Percentiles rank a stretch among this genome's conserved stretches.
Conservation (phyloP, 345 rosid species). For the Excoecaria cochinchinensis region DNA sequence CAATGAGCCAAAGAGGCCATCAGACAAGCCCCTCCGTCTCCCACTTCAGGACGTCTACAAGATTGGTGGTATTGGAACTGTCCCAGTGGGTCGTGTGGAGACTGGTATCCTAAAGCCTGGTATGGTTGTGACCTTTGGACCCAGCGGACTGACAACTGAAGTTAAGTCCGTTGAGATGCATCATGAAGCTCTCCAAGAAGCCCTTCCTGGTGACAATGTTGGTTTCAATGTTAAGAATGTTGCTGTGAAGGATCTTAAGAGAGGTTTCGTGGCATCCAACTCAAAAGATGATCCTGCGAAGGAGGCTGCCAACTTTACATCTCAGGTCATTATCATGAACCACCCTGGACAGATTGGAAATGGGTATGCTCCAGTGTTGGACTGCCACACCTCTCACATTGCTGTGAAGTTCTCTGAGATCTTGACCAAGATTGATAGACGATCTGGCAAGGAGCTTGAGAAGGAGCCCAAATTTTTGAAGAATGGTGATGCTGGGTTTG, state of each 20-base stretch:
- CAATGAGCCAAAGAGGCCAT: slow-evolving; percentile 21
- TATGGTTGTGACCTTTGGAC: slow-evolving; percentile 21
- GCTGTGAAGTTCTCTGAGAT: slow-evolving; percentile 64
- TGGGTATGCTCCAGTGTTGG: slow-evolving; percentile 54
- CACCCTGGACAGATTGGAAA: slow-evolving; percentile 65
- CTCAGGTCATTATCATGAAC: slow-evolving; percentile 65
- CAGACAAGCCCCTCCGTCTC: slow-evolving; percentile 24
- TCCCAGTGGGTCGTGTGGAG: slow-evolving; percentile 24
- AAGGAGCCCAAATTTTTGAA: slow-evolving; percentile 69
- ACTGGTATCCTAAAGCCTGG: slow-evolving; percentile 18
- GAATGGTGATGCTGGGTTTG: slow-evolving; percentile 55
- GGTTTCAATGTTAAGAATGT: slow-evolving; percentile 48
- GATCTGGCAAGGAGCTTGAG: slow-evolving; percentile 72
- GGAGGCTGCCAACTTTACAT: slow-evolving; percentile 43
- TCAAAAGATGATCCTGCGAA: slow-evolving; percentile 46
- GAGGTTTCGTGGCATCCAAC: slow-evolving; percentile 43
- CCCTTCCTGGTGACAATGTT: slow-evolving; percentile 14
- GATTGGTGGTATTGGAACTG: slow-evolving; percentile 25
- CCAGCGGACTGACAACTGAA: slow-evolving; percentile 20
- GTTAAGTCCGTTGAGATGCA: slow-evolving; percentile 18
- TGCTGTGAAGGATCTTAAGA: slow-evolving; percentile 42
- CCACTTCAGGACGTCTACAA: slow-evolving; percentile 24
- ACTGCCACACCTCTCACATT: slow-evolving; percentile 61
- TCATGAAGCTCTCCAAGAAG: slow-evolving; percentile 17
- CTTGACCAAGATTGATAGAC: slow-evolving; percentile 65